Evolutionary conservation across 371 early-diverging fungal species (phyloP), one percentile per base, ranked within the genome.

Genomic region (Actinomortierella ambigua): DNA sequence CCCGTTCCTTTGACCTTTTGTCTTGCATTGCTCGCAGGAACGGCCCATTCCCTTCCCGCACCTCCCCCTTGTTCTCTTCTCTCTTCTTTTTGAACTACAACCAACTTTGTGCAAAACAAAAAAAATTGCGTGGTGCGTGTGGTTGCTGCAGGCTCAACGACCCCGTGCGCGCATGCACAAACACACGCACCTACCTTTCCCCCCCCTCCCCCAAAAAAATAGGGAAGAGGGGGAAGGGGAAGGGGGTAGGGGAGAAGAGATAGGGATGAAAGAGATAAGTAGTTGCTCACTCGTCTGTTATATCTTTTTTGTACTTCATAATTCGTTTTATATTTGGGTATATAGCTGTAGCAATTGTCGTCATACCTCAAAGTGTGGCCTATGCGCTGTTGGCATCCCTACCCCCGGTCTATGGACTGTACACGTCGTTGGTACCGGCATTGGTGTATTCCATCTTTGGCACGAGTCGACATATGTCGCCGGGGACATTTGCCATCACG

Each of bases 351-450:
- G 68, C 81, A 17, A 77, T 79, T 20, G 65, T 84, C 13, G 61
- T 84, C 39, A 76, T 84, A 15, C 84, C 84, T 17, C 84, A 84
- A 61, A 77, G 80, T 44, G 81, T 84, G 82, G 80, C 82, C 28
- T 84, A 84, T 56, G 79, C 82, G 3, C 77, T 77, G 52, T 54
- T 84, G 9, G 82, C 85, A 3, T 68, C 68, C 3, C 46, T 84
- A 57, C 81, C 82, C 1, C 77, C 85, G 1, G 85, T 80, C 20
- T 68, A 77, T 55, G 85, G 85, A 11, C 80, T 84, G n/a, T 84
- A 84, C 57, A 68, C 82, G 18, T 77, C 81, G 43, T 56, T 81
- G 39, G 70, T 81, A 24, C 80, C 82, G 0, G 59, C 75, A 3
- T 23, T 67, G 42, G 51, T 79, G 39, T 82, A 81, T 62, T 51